phyloP scores from a whole-genome alignment of 2,329 filamentous ascomycete species.

The Leptographium lundbergii region DNA sequence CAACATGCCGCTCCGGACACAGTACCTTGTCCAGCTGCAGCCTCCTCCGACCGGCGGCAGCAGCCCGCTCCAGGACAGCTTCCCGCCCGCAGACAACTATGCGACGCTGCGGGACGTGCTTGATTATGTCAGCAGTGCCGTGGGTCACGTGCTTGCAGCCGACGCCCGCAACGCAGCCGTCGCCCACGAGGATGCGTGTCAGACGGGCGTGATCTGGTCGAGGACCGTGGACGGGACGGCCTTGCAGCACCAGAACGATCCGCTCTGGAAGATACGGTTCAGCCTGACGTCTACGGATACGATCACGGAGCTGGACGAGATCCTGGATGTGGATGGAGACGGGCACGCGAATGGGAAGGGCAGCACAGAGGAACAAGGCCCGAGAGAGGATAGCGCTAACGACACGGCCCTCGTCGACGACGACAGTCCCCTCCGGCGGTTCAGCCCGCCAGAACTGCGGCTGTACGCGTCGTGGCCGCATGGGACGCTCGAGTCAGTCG shows the following conservation, averaged over 20 bases:
- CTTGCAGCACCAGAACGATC: conserved; percentile 10
- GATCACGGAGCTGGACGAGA: conserved; percentile 1
- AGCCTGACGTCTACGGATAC: conserved; percentile 11
- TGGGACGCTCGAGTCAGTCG: not conserved
- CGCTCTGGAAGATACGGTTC: conserved; percentile 21
- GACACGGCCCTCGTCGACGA: conserved; percentile 26
- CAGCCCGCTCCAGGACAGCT: conserved; percentile 24
- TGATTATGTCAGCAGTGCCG: conserved; percentile 32
- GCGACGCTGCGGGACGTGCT: conserved; percentile 29
- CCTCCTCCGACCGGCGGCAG: conserved; percentile 15
- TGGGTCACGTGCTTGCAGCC: conserved; percentile 26
- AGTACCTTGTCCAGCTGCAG: conserved; percentile 28
- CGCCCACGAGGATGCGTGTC: not conserved
- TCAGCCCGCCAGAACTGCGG: conserved; percentile 7
- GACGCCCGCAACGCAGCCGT: conserved; percentile 17
- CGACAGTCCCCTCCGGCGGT: conserved; percentile 10
- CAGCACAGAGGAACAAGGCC: conserved; percentile 19
- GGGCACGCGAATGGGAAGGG: not conserved
- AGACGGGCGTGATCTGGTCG: conserved; percentile 15
- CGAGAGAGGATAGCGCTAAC: conserved; percentile 27
- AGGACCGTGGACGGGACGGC: conserved; percentile 9
- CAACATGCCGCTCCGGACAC: conserved; percentile 30
- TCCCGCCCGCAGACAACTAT: conserved; percentile 32
- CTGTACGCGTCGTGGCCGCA: conserved; percentile 11
- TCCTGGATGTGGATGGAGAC: not conserved